Conservation (phyloP, 306 rosid genomes). For the Sophora flavescens region DNA sequence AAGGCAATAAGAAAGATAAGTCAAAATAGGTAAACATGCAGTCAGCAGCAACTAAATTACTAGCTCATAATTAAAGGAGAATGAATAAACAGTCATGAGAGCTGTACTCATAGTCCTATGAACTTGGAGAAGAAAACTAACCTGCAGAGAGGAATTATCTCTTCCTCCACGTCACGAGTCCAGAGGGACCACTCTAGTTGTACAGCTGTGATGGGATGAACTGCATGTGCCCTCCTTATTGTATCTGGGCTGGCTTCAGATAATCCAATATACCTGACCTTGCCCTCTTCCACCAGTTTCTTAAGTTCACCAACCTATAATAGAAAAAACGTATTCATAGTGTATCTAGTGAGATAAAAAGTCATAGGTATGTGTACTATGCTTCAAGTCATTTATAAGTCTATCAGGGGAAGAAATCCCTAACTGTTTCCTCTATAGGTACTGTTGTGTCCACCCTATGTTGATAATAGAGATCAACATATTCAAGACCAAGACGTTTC, state of each 20-base stretch:
- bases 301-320: conserved; percentile 75
- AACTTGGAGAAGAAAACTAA: conserved; percentile 34
- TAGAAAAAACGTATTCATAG: conserved; percentile 21
- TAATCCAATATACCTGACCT: conserved; percentile 70
- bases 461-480: conserved; percentile 84
- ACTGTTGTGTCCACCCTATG: conserved; percentile 63
- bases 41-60: not conserved
- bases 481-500: conserved; percentile 72
- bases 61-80: not conserved
- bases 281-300: conserved; percentile 85
- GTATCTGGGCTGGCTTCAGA: conserved; percentile 86
- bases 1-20: not conserved
- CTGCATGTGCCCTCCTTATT: conserved; percentile 83
- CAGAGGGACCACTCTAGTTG: conserved; percentile 89
- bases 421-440: conserved; percentile 82
- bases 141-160: conserved; percentile 80
- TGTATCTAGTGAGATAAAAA: not conserved
- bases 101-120: not conserved
- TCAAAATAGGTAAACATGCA: not conserved
- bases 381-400: conserved; percentile 4
- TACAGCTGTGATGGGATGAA: conserved; percentile 80
- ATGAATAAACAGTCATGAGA: conserved; percentile 1
- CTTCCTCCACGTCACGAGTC: conserved; percentile 81
- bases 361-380: not conserved
- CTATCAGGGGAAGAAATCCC: conserved; percentile 5